These are phyloP conservation scores for Elaphomyces granulatus DNA, from an alignment of 495 filamentous ascomycete species.

Conservation along the genomic window DNA sequence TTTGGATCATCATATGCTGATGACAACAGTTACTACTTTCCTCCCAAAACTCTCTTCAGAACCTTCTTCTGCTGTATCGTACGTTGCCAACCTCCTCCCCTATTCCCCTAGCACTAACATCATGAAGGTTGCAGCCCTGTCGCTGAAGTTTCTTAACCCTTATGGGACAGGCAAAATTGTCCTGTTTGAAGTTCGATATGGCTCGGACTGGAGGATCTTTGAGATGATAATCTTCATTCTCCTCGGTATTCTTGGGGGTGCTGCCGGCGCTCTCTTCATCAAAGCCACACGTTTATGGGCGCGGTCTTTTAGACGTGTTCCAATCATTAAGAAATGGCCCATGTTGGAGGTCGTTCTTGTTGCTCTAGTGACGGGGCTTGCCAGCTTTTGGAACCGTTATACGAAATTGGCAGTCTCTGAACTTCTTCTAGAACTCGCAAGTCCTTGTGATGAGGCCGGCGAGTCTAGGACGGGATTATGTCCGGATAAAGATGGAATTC, in stretches of 20 bases:
- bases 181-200: conserved; percentile 83
- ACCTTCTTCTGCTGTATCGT: conserved; percentile 98
- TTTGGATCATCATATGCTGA: neutral
- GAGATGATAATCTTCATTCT: conserved; percentile 77
- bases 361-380: conserved; percentile 65
- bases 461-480: conserved; percentile 53
- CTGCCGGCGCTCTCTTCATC: conserved; percentile 82
- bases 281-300: conserved; percentile 89
- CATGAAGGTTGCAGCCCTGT: conserved; percentile 53
- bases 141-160: conserved; percentile 86
- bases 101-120: conserved; percentile 1
- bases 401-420: conserved; percentile 84
- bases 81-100: conserved; percentile 8
- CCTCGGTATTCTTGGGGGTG: conserved; percentile 73
- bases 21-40: conserved; percentile 67
- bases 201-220: conserved; percentile 89
- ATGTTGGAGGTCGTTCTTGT: conserved; percentile 81
- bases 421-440: conserved; percentile 77
- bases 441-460: conserved; percentile 61
- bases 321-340: conserved; percentile 66
- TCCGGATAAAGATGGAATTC: conserved; percentile 60
- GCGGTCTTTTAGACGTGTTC: conserved; percentile 67
- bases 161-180: conserved; percentile 96
- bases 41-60: conserved; percentile 92
- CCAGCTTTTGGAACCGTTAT: conserved; percentile 88